Evolutionary conservation across 768 basidiomycete genomes (phyloP), one percentile per base, ranked within the genome.

Genomic region (Kwoniella sp.): DNA sequence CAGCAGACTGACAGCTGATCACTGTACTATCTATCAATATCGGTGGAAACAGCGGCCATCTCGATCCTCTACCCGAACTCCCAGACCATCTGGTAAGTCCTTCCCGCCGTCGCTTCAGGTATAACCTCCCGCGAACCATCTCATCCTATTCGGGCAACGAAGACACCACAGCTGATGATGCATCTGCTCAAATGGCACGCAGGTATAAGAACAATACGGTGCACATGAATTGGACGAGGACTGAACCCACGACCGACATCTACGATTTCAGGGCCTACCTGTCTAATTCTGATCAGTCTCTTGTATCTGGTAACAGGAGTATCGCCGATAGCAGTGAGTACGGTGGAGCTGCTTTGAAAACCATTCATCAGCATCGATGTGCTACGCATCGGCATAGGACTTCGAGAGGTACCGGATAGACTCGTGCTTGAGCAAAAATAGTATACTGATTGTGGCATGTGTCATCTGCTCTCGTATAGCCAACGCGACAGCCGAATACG

Each of bases 131-230:
- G 12, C 2, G 5, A 23, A 41, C 38, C 3, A 15, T 55, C 15
- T 22, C 8, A 38, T 51, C 34, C 34, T 5, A 34, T 34, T 13
- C 34, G 13, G 13, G 34, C 7, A 34, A 13, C 20, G 50, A 17
- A 4, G 50, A 26, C 8, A 20, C 17, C 8, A 5, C 5, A 25
- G 20, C 17, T n/a, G 25, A 20, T 50, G 8, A n/a, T n/a, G 48
- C 48, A 5, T 8, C 2, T 28, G 22, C 9, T 8, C 51, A 37
- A 37, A 7, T 7, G 7, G 13, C 34, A 8, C 13, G 28, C 51
- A 73, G 74, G 74, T 77, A 73, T 59, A 66, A 63, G 37, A 77
- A 77, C 61, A 63, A 71, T 52, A 77, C 75, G 0, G 75, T 77
- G 37, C 58, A 65, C 17, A 58, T 74, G 48, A 77, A 77, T 45